These are phyloP conservation scores for Candida methanosorbosa DNA, from an alignment of 805 yeast genomes.

Conservation along the genomic window DNA sequence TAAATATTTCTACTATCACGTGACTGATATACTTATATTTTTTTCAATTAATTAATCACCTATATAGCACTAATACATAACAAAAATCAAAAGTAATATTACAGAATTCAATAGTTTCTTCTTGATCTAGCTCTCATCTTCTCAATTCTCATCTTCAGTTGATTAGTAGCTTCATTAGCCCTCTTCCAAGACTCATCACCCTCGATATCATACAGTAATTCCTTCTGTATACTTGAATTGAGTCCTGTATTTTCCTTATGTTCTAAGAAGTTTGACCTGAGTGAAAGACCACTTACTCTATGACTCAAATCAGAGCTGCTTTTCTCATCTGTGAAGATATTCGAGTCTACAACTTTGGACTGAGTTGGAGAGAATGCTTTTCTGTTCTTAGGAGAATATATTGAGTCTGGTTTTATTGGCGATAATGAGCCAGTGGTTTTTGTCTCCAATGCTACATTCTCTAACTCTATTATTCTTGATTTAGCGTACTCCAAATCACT, in stretches of 20 bases:
- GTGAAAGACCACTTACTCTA: slow-evolving; percentile 24
- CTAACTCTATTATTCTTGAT: slow-evolving; percentile 43
- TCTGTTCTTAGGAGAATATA: not conserved
- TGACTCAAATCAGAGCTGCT: slow-evolving; percentile 19
- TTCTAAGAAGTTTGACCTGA: too few species aligned
- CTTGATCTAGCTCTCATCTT: slow-evolving; percentile 65
- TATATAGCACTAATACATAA: too few species aligned
- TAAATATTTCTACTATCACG: too few species aligned
- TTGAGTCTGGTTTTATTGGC: not conserved
- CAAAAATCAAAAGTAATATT: too few species aligned
- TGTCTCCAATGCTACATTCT: slow-evolving; percentile 23
- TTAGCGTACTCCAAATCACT: slow-evolving; percentile 56
- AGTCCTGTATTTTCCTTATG: too few species aligned
- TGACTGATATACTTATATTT: too few species aligned
- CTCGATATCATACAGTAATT: too few species aligned
- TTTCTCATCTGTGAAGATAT: not conserved
- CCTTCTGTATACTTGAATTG: too few species aligned
- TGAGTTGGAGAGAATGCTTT: not conserved
- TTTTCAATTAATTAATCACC: too few species aligned
- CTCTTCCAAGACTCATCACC: too few species aligned
- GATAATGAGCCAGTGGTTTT: not conserved
- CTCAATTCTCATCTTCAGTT: slow-evolving; percentile 78
- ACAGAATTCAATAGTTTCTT: too few species aligned
- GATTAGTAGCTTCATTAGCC: slow-evolving; percentile 84
- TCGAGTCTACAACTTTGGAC: not conserved